Conservation (phyloP, 768 basidiomycete genomes). For the Kwoniella sp. region DNA sequence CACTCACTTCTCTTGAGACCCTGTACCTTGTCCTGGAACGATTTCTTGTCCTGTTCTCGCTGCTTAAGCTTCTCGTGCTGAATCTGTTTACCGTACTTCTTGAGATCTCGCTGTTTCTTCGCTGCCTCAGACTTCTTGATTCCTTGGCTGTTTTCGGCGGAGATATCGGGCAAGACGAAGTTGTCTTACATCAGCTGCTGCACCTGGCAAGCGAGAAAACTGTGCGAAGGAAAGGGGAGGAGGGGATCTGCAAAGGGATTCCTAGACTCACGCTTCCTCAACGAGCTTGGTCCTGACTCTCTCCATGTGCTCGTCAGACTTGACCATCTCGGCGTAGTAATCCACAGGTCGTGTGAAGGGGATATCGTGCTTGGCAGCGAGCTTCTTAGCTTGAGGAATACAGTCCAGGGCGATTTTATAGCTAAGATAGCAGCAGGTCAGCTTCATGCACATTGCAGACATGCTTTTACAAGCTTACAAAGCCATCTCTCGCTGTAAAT, state of each 20-base stretch:
- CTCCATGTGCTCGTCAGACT: conserved; percentile 96
- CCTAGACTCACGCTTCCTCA: conserved; percentile 65
- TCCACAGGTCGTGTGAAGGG: conserved; percentile 89
- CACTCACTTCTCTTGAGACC: conserved; percentile 84
- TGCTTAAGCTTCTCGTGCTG: conserved; percentile 93
- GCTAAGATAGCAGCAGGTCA: conserved; percentile 59
- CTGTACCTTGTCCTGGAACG: conserved; percentile 82
- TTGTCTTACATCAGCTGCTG: conserved; percentile 5
- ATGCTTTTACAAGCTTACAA: conserved; percentile 83
- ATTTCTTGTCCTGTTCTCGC: conserved; percentile 84
- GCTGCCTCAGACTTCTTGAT: conserved; percentile 93
- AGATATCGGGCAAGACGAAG: not conserved
- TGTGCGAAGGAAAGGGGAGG: not conserved
- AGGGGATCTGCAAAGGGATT: not conserved
- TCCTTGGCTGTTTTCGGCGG: conserved; percentile 60
- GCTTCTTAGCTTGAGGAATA: conserved; percentile 71
- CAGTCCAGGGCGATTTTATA: conserved; percentile 92
- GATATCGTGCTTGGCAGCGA: conserved; percentile 73
- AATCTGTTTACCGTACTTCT: conserved; percentile 98
- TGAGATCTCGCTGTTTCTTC: conserved; percentile 85
- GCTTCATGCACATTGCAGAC: no score
- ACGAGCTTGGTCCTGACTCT: conserved; percentile 85
- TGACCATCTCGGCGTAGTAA: conserved; percentile 99
- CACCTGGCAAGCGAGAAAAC: not conserved
- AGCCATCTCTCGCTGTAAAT: conserved; percentile 90